A percentile compares a stretch with the other conserved stretches of the same genome.
Conservation (phyloP, 2,329 filamentous ascomycete genomes). For the Byssoonygena ceratinophila region DNA sequence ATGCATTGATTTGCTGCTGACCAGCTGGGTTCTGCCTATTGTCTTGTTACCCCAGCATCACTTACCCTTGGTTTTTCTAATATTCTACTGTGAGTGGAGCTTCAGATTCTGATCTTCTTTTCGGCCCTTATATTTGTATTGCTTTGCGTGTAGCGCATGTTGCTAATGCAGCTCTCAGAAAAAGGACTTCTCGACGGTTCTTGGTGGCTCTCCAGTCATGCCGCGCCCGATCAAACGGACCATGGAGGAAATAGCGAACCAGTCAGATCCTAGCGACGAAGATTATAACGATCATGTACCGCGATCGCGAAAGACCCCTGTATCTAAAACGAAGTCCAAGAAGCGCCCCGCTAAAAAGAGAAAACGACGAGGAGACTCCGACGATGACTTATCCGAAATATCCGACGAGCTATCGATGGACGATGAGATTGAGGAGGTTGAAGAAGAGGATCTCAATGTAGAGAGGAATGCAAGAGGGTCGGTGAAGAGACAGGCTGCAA, state of each 20-base stretch:
- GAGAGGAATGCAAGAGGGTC: slow-evolving; percentile 49
- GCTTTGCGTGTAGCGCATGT: not conserved
- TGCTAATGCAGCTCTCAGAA: slow-evolving; percentile 15
- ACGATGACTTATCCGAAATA: slow-evolving; percentile 37
- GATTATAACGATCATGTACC: slow-evolving; percentile 35
- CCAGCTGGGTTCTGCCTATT: not conserved
- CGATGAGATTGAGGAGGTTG: slow-evolving; percentile 23
- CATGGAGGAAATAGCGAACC: slow-evolving; percentile 35
- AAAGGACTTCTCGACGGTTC: slow-evolving; percentile 11
- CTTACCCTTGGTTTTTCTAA: not conserved
- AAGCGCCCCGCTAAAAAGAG: slow-evolving; percentile 24
- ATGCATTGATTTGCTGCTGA: not conserved
- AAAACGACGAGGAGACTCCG: slow-evolving; percentile 36
- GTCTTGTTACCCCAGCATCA: not conserved
- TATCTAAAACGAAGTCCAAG: slow-evolving; percentile 27
- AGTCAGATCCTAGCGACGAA: slow-evolving; percentile 32
- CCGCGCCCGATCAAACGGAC: slow-evolving; percentile 30
- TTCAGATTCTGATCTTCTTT: not conserved
- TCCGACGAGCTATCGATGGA: slow-evolving; percentile 17
- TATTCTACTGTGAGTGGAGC: not conserved
- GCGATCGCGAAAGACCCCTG: slow-evolving; percentile 22
- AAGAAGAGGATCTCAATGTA: slow-evolving; percentile 31
- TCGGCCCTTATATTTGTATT: not conserved
- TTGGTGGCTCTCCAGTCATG: slow-evolving; percentile 21
- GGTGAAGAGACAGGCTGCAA: slow-evolving; percentile 46